Evolutionary conservation across 176 grass and related monocot species (phyloP).

Genomic region (Zoysia japonica): DNA sequence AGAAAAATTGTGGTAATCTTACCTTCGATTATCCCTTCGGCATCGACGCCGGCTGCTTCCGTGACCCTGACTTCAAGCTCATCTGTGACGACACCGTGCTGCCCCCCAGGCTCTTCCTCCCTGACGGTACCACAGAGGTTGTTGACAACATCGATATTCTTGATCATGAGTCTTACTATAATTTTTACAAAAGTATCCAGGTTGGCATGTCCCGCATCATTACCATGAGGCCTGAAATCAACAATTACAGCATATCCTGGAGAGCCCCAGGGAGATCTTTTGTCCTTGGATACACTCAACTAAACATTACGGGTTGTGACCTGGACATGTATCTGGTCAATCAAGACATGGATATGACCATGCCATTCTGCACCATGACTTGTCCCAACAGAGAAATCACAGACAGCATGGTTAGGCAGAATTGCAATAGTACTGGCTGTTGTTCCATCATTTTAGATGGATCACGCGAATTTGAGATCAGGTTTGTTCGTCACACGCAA

Average conservation of each 20-base stretch:
- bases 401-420: not conserved
- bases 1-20: slow-evolving; percentile 20
- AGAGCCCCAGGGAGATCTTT: not conserved
- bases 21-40: slow-evolving; percentile 43
- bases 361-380: not conserved
- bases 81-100: slow-evolving; percentile 21
- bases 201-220: not conserved
- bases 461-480: not conserved
- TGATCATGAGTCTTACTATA: not conserved
- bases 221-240: not conserved
- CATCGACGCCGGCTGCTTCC: slow-evolving; percentile 34
- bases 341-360: not conserved
- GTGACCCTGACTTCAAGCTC: slow-evolving; percentile 29
- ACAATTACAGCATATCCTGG: slow-evolving; percentile 2
- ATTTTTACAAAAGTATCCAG: not conserved
- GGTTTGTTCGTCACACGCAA: not conserved
- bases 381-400: slow-evolving; percentile 7
- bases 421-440: slow-evolving; percentile 27
- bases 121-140: slow-evolving; percentile 18
- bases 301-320: slow-evolving; percentile 15
- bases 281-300: fast-evolving
- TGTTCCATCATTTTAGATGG: not conserved
- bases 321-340: not conserved
- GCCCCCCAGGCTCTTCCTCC: slow-evolving; percentile 23
- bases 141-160: not conserved